Base-by-base conservation (phyloP, 129 eudicot species). In the Solidago caesia region DNA sequence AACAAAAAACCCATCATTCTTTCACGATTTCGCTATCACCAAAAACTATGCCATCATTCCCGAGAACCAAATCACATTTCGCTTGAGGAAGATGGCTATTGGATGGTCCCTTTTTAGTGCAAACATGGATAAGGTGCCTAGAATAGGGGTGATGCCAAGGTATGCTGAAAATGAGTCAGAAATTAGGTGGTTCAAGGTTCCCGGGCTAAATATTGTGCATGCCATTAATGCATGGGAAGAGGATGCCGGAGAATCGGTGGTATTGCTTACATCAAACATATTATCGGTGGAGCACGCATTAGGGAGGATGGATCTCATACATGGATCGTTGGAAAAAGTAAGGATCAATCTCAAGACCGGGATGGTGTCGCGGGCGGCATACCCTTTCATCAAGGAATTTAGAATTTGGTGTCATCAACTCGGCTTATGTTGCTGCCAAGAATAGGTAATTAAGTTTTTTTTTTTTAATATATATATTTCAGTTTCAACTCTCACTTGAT, bases 151-250 rank as follows among this genome's bases (percentile, higher is more conserved):
- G 52, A 71, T 85, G 21, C 84, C 87, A 0, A 15, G 87, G 56
- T 85, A 85, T 13, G 89, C 89, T 0, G 80, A 72, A 6, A 81
- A 85, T 25, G 87, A 82, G 76, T 75, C 77, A 2, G 82, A 76
- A 29, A 79, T 82, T 74, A 79, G 61, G 71, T 82, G 89, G 89
- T 82, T 85, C 12, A 78, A 82, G 55, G 87, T 79, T 25, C 82
- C 86, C 0, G 89, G 89, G 46, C 44, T 83, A 16, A 85, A 85
- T 60, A 56, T 73, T 15, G 58, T 85, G 15, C 89, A 85, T 27
- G 72, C 77, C 39, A 64, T 85, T 33, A 85, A 82, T 49, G 89
- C 89, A 21, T 85, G 85, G 88, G 85, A 84, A 5, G 88, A 84
- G 71, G 70, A 51, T 25, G 58, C 27, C 6, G 77, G 42, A 6